Evolutionary conservation across 2,329 filamentous ascomycete genomes (phyloP), one percentile per base, ranked within the genome.

Genomic region (Aspergillus tamarii): DNA sequence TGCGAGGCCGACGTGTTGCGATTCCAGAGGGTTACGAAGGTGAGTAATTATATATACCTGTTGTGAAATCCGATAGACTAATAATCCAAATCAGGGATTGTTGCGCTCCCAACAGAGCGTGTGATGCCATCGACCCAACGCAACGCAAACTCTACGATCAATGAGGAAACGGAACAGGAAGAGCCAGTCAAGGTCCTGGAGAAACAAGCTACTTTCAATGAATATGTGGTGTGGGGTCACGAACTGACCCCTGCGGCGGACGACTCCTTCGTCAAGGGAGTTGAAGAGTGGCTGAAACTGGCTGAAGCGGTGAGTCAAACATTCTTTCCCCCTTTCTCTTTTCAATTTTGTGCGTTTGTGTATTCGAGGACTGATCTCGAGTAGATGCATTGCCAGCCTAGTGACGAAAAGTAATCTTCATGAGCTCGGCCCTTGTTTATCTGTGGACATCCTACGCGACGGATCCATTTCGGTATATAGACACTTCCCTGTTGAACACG

Each of bases 191-290:
- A 82, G 23, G 79, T 84, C 1, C 77, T 94, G 69, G 84, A 91
- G 57, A 82, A 87, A 50, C 82, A 88, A 23, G 88, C 88, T 1
- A 83, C 83, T 19, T 97, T 97, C 73, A 87, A 93, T 8, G 84
- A 91, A 60, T 76, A 97, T 57, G 80, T 92, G 3, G 84, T 97
- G n/a, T 98, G 94, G 94, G 89, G 87, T 0, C 93, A 97, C 76
- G 93, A 95, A 69, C 77, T 80, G 1, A 70, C 87, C 57, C 88
- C 88, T 7, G 88, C 90, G 64, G 83, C 83, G 0, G 82, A 83
- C 32, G 92, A 97, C 77, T 82, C 85, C 1, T 95, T 93, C 74
- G 82, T 92, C 5, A 89, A 90, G 74, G 88, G 90, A 0, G 81
- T 96, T 50, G 85, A 89, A 68, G 93, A 97, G 77, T 97, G 93